These are phyloP conservation scores for Suillus clintonianus DNA, from an alignment of 768 basidiomycete genomes.

Conservation along the genomic window DNA sequence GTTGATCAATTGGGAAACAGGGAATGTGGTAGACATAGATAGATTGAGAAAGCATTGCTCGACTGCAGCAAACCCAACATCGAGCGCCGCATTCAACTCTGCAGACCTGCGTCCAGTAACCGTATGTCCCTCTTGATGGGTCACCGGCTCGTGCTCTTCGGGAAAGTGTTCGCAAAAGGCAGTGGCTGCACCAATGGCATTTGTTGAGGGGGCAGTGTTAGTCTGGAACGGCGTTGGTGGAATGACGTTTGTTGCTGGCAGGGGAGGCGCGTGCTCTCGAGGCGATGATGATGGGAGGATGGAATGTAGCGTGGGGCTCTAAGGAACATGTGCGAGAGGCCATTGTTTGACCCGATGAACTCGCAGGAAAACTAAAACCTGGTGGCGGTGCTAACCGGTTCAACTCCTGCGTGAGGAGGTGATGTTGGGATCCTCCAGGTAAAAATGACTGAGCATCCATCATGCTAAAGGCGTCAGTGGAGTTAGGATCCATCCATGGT, in stretches of 20 bases:
- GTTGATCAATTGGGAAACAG: conserved; percentile 5
- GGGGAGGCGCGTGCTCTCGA: neutral
- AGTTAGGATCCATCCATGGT: neutral
- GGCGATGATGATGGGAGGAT: neutral
- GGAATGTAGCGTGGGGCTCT: neutral
- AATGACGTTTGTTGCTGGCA: neutral
- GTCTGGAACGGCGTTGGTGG: neutral
- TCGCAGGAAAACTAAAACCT: neutral
- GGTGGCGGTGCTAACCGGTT: no score
- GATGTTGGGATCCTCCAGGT: neutral
- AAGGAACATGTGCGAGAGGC: neutral
- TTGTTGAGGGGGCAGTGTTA: neutral
- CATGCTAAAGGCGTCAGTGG: neutral
- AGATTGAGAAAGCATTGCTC: neutral
- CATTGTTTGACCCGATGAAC: neutral
- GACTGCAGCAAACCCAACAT: neutral
- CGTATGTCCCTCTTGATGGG: neutral
- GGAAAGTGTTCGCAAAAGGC: neutral
- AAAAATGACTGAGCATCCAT: neutral
- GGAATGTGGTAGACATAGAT: neutral
- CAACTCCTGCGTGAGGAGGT: no score
- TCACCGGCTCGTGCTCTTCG: neutral
- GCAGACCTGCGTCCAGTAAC: neutral
- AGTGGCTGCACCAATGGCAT: neutral
- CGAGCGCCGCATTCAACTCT: neutral